Percentiles rank a stretch among this genome's conserved stretches.
phyloP scores from a whole-genome alignment of 176 grass and related monocot species.

The Poa pratensis region DNA sequence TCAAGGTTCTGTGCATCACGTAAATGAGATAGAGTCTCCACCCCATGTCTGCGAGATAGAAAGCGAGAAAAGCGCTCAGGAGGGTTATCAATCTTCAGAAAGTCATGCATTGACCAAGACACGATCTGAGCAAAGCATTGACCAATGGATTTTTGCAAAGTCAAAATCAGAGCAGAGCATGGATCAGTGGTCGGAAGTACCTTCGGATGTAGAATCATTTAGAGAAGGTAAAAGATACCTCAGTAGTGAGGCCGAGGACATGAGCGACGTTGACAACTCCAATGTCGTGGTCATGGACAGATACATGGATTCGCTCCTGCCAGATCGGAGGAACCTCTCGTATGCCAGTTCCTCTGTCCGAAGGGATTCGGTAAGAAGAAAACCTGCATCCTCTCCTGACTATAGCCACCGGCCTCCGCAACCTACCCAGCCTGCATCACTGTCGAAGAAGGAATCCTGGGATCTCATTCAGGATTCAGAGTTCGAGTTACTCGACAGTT shows the following conservation, averaged over 20 bases:
- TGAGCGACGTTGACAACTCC: slow-evolving; percentile 52
- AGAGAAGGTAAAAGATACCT: slow-evolving; percentile 56
- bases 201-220: slow-evolving; percentile 67
- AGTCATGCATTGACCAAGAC: slow-evolving; percentile 49
- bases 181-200: slow-evolving; percentile 90
- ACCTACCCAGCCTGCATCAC: slow-evolving; percentile 30
- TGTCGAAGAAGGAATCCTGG: slow-evolving; percentile 78
- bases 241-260: slow-evolving; percentile 58
- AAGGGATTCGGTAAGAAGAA: slow-evolving; percentile 69
- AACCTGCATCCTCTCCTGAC: slow-evolving; percentile 49
- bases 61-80: slow-evolving; percentile 56
- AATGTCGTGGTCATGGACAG: slow-evolving; percentile 82
- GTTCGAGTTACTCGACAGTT: slow-evolving; percentile 75
- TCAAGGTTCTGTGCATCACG: slow-evolving; percentile 26
- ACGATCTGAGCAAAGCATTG: slow-evolving; percentile 73
- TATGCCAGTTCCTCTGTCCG: slow-evolving; percentile 64
- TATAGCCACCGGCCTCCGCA: slow-evolving; percentile 46
- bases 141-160: slow-evolving; percentile 82
- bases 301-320: slow-evolving; percentile 91
- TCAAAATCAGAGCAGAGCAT: slow-evolving; percentile 89
- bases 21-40: slow-evolving; percentile 56
- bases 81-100: slow-evolving; percentile 64
- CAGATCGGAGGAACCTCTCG: slow-evolving; percentile 47
- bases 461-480: slow-evolving; percentile 80
- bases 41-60: slow-evolving; percentile 60